Conservation (phyloP, 2,329 filamentous ascomycete species). For the Blastomyces gilchristii region DNA sequence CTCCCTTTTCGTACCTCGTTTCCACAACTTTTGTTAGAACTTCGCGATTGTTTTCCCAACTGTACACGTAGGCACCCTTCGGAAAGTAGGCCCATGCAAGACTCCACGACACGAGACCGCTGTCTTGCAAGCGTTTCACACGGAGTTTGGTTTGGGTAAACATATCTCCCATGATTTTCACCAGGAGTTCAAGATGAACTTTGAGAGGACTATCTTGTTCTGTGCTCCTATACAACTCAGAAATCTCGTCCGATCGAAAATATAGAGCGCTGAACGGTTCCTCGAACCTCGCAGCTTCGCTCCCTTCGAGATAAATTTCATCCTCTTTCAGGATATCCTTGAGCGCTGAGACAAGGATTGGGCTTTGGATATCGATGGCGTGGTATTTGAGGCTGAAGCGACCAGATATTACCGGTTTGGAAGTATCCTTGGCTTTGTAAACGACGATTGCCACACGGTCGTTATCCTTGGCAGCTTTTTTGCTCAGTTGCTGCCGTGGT, state of each 20-base stretch:
- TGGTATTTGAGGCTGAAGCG: not conserved
- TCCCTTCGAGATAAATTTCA: constrained; percentile 21
- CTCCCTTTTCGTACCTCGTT: constrained; percentile 14
- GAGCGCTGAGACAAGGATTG: constrained; percentile 33
- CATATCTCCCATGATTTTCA: constrained; percentile 36
- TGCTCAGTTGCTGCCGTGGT: not conserved
- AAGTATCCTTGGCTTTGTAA: not conserved
- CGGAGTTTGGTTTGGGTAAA: constrained; percentile 33
- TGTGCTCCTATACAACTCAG: not conserved
- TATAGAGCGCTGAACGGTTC: not conserved
- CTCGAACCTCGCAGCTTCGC: constrained; percentile 2
- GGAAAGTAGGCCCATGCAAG: constrained; percentile 41
- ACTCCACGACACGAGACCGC: constrained; percentile 34
- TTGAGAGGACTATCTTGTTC: constrained; percentile 19
- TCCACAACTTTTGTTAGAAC: constrained; percentile 31
- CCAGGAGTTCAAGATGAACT: constrained; percentile 33
- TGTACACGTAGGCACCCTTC: constrained; percentile 31
- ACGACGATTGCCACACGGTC: not conserved
- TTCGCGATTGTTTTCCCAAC: constrained; percentile 30
- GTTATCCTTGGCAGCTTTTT: not conserved
- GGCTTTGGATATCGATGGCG: constrained; percentile 25
- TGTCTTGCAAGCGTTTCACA: constrained; percentile 28
- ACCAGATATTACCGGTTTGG: not conserved
- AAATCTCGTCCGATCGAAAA: constrained; percentile 7
- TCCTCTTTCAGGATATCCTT: constrained; percentile 36